These are phyloP conservation scores for Fraxinus floribunda DNA, from an alignment of 305 asterid species.

Conservation along the genomic window DNA sequence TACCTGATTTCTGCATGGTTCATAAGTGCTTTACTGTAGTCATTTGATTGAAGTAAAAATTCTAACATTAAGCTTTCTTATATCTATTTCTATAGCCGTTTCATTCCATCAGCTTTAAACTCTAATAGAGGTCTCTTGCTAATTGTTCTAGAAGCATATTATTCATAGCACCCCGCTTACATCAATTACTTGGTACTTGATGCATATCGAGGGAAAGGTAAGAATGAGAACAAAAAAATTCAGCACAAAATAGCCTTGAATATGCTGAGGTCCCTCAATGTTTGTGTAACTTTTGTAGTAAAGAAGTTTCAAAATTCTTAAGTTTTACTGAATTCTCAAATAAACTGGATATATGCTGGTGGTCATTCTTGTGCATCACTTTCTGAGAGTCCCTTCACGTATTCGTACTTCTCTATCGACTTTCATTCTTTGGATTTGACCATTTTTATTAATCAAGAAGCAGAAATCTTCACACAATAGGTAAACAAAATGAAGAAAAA, in stretches of 20 bases:
- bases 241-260: background rate
- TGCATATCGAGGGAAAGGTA: background rate
- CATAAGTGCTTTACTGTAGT: background rate
- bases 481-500: background rate
- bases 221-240: background rate
- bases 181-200: background rate
- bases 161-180: background rate
- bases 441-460: background rate
- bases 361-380: background rate
- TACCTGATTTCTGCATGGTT: background rate
- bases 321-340: background rate
- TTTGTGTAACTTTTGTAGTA: background rate
- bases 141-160: slow-evolving; percentile 11
- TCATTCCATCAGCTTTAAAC: background rate
- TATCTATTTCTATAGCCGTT: background rate
- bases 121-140: background rate
- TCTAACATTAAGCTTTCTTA: background rate
- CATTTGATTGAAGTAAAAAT: slow-evolving; percentile 3
- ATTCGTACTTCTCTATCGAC: background rate
- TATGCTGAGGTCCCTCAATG: background rate
- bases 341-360: background rate
- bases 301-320: background rate
- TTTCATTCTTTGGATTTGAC: background rate
- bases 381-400: background rate
- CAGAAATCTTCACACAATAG: background rate